phyloP scores from a whole-genome alignment of 116 monocot genomes.

The Iris pallida region DNA sequence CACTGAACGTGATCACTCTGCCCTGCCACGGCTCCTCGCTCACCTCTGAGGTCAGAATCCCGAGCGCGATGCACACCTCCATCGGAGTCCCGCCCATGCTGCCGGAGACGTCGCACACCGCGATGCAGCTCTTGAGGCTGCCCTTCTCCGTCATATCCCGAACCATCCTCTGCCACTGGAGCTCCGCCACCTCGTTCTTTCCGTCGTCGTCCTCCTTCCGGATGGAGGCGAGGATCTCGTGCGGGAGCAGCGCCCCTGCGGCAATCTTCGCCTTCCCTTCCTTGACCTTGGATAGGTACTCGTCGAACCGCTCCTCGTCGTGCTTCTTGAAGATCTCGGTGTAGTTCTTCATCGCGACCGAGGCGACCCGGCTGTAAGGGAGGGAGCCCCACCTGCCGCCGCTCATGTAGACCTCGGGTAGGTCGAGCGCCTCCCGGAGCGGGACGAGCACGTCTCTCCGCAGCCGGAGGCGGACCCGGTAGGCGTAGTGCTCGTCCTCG shows the following conservation, averaged over 20 bases:
- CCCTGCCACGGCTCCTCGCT: conserved; percentile 74
- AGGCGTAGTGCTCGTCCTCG: conserved; percentile 19
- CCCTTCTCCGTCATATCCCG: conserved; percentile 32
- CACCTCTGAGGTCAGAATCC: conserved; percentile 53
- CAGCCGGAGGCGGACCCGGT: conserved; percentile 58
- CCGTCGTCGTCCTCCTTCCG: neutral
- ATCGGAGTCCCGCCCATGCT: conserved; percentile 52
- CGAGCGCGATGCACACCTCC: conserved; percentile 55
- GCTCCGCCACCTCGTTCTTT: conserved; percentile 46
- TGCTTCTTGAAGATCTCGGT: conserved; percentile 47
- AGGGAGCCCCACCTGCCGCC: conserved; percentile 36
- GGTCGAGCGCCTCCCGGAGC: conserved; percentile 43
- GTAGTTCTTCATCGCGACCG: conserved; percentile 79
- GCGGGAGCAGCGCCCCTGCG: conserved; percentile 32
- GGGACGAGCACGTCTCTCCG: conserved; percentile 59
- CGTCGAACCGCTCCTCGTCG: conserved; percentile 44
- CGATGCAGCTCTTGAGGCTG: conserved; percentile 37
- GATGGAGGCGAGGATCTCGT: conserved; percentile 29
- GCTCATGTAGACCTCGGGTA: conserved; percentile 69
- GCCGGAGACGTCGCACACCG: conserved; percentile 62
- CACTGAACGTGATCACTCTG: conserved; percentile 49
- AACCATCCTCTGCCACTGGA: conserved; percentile 62
- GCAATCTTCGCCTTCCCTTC: conserved; percentile 10
- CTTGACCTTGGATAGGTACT: conserved; percentile 31
- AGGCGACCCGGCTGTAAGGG: conserved; percentile 69